These are phyloP conservation scores for Escallonia herrerae DNA, from an alignment of 129 eudicot genomes.

Conservation along the genomic window DNA sequence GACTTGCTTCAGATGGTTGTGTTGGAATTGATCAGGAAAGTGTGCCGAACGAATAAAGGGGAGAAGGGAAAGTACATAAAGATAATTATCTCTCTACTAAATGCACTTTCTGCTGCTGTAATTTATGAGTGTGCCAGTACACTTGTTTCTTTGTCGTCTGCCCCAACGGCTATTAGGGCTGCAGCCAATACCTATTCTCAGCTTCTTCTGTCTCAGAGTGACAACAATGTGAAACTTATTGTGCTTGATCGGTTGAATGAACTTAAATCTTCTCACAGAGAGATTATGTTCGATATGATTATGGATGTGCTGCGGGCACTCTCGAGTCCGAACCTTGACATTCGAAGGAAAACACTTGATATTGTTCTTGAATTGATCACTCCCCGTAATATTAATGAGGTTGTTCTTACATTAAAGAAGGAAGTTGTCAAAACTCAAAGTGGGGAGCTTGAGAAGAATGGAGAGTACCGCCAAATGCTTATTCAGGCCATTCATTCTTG, in stretches of 20 bases:
- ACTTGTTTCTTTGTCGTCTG: slow-evolving; percentile 86
- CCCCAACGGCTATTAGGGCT: slow-evolving; percentile 89
- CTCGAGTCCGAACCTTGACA: slow-evolving; percentile 96
- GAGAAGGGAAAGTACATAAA: slow-evolving; percentile 88
- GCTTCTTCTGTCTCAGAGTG: slow-evolving; percentile 86
- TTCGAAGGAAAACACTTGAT: slow-evolving; percentile 83
- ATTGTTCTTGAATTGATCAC: slow-evolving; percentile 91
- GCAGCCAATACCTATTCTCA: slow-evolving; percentile 96
- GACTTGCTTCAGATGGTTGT: slow-evolving; percentile 92
- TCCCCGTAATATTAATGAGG: slow-evolving; percentile 86
- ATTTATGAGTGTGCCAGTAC: slow-evolving; percentile 95
- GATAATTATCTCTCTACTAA: slow-evolving; percentile 76
- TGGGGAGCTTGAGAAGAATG: slow-evolving; percentile 93
- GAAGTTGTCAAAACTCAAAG: slow-evolving; percentile 93
- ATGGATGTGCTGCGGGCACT: slow-evolving; percentile 97
- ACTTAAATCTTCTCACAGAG: slow-evolving; percentile 71
- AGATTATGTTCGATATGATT: slow-evolving; percentile 88
- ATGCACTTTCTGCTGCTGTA: slow-evolving; percentile 90
- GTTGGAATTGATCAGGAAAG: slow-evolving; percentile 87
- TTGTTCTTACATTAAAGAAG: slow-evolving; percentile 80
- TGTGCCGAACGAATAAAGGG: slow-evolving; percentile 79
- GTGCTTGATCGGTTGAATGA: slow-evolving; percentile 89
- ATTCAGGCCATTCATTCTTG: slow-evolving; percentile 97
- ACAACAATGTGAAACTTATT: slow-evolving; percentile 92
- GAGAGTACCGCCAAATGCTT: slow-evolving; percentile 91